Conservation (phyloP, 306 rosid species). For the Cercis canadensis region DNA sequence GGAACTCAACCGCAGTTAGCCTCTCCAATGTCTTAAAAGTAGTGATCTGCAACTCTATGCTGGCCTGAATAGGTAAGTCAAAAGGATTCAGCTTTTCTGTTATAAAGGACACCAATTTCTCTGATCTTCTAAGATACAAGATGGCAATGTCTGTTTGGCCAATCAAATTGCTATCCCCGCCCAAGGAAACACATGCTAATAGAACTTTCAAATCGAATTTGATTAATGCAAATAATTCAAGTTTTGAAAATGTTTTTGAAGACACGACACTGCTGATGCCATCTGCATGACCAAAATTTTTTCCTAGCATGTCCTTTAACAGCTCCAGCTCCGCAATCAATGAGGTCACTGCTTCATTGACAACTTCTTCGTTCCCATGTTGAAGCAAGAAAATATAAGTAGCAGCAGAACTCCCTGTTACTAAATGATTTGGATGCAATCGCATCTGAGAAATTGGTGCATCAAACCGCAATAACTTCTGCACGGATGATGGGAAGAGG, state of each 20-base stretch:
- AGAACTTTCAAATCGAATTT: constrained; percentile 84
- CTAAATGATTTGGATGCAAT: constrained; percentile 85
- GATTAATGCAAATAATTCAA: constrained; percentile 72
- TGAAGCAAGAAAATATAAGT: constrained; percentile 92
- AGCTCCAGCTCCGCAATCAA: constrained; percentile 73
- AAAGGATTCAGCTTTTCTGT: constrained; percentile 71
- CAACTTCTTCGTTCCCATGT: constrained; percentile 85
- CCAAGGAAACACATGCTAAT: constrained; percentile 65
- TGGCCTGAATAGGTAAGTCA: constrained; percentile 64
- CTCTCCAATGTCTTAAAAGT: constrained; percentile 72
- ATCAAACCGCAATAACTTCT: constrained; percentile 74
- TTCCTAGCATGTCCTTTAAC: constrained; percentile 66
- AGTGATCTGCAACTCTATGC: constrained; percentile 75
- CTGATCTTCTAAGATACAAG: constrained; percentile 65
- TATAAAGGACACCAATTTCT: constrained; percentile 63
- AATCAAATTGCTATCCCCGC: constrained; percentile 58
- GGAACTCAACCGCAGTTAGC: constrained; percentile 64
- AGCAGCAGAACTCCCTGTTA: constrained; percentile 88
- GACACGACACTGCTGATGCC: constrained; percentile 34
- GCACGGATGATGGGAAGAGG: constrained; percentile 69
- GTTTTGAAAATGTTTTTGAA: constrained; percentile 60
- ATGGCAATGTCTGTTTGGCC: constrained; percentile 55
- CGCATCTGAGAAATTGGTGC: constrained; percentile 77
- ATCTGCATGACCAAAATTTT: constrained; percentile 45
- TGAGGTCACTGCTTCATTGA: constrained; percentile 62